Conservation (phyloP, 495 filamentous ascomycete genomes). For the Saxophila tyrrhenica region DNA sequence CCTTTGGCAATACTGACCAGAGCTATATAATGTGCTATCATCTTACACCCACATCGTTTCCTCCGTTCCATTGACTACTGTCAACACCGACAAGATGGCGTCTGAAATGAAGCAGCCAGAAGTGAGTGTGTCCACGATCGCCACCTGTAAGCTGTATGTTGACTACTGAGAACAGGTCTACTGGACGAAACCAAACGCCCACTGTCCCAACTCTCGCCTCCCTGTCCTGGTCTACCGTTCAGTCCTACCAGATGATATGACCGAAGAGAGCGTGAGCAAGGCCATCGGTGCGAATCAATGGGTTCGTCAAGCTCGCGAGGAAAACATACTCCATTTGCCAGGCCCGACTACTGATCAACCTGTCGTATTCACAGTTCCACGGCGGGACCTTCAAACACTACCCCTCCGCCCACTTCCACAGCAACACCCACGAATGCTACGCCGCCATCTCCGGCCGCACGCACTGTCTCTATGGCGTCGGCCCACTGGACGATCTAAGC, state of each 20-base stretch:
- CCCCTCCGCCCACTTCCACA: conserved; percentile 29
- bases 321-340: too few relatives aligned
- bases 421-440: conserved; percentile 34
- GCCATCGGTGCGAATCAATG: conserved; percentile 30
- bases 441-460: conserved; percentile 30
- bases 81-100: not conserved
- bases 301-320: too few relatives aligned
- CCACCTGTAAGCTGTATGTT: too few relatives aligned
- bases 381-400: conserved; percentile 32
- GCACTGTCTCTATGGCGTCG: conserved; percentile 26
- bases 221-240: conserved; percentile 33
- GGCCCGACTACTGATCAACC: too few relatives aligned
- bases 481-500: conserved; percentile 25
- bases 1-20: not conserved
- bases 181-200: conserved; percentile 24
- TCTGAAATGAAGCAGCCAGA: not conserved
- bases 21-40: not conserved
- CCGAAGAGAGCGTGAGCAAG: conserved; percentile 17
- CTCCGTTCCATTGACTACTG: too few relatives aligned
- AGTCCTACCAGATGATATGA: conserved; percentile 23
- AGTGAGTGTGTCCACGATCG: not conserved
- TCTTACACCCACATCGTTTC: too few relatives aligned
- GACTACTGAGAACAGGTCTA: conserved; percentile 16
- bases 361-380: too few relatives aligned
- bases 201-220: conserved; percentile 33